Percentiles rank a stretch among this genome's conserved stretches.
Conservation (phyloP, 1,284 basidiomycete genomes). For the Prillingera fragicola region DNA sequence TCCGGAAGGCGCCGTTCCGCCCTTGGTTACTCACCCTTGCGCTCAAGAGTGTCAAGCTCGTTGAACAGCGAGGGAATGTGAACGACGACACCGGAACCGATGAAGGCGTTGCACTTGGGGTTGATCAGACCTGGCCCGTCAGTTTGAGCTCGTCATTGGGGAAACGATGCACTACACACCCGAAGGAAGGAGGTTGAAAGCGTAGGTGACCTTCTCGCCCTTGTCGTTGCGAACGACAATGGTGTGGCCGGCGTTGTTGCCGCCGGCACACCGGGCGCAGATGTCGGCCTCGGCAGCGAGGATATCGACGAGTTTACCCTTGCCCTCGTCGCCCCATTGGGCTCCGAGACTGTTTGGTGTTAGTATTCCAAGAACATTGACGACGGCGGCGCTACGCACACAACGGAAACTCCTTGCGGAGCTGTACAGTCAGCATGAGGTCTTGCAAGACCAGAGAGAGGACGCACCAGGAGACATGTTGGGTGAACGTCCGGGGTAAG, state of each 20-base stretch:
- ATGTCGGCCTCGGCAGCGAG: conserved; percentile 81
- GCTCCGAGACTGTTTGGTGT: conserved; percentile 57
- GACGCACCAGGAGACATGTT: conserved; percentile 13
- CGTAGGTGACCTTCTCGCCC: conserved; percentile 73
- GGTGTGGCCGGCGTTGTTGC: conserved; percentile 98
- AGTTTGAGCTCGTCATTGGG: background rate
- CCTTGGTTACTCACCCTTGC: conserved; percentile 60
- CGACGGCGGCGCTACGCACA: conserved; percentile 11
- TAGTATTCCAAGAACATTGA: background rate
- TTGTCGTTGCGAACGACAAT: conserved; percentile 76
- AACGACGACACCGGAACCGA: conserved; percentile 91
- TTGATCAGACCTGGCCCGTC: conserved; percentile 74
- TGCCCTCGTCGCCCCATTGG: conserved; percentile 95
- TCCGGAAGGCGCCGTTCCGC: background rate
- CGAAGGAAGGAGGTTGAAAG: conserved; percentile 91
- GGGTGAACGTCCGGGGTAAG: conserved; percentile 8
- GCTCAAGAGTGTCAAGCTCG: conserved; percentile 80
- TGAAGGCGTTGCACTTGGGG: conserved; percentile 75
- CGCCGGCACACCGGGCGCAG: conserved; percentile 93
- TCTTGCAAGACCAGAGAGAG: too few species aligned
- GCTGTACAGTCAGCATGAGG: conserved; percentile 8
- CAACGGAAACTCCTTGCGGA: conserved; percentile 21
- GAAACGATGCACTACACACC: conserved; percentile 54
- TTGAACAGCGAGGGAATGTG: conserved; percentile 93
- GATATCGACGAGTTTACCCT: conserved; percentile 93